Conservation (phyloP, 306 rosid species). For the Trichosanthes cucumerina region DNA sequence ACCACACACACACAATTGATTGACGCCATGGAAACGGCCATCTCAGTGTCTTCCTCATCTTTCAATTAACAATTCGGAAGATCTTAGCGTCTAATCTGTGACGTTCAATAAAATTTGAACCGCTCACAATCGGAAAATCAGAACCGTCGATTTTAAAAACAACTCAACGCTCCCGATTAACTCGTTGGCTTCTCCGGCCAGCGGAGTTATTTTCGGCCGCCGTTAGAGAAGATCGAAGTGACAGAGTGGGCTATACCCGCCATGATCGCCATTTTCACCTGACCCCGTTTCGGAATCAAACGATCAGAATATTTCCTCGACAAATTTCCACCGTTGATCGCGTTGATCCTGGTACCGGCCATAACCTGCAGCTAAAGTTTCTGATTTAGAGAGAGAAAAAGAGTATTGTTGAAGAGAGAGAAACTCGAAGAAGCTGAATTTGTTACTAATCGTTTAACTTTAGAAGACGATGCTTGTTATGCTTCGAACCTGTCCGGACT, state of each 20-base stretch:
- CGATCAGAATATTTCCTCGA: constrained; percentile 27
- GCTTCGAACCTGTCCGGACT: background rate
- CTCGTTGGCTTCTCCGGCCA: background rate
- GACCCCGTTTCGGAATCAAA: constrained; percentile 61
- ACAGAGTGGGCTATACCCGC: constrained; percentile 54
- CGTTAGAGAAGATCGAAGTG: constrained; percentile 41
- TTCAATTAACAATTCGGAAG: constrained; percentile 5
- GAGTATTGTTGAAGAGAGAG: background rate
- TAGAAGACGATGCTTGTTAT: background rate
- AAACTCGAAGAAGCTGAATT: background rate
- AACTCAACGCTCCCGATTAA: background rate
- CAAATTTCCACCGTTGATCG: constrained; percentile 24
- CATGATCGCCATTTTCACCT: constrained; percentile 47
- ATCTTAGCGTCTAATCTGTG: background rate
- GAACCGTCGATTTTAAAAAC: background rate
- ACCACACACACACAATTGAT: background rate
- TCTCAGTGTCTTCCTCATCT: background rate
- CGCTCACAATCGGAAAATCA: background rate
- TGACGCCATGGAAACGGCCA: background rate
- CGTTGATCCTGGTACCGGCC: background rate
- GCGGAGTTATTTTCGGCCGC: background rate
- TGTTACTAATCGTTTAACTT: background rate
- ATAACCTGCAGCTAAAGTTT: background rate
- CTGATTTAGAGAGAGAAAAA: background rate
- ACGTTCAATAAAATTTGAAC: constrained; percentile 7